phyloP scores from a whole-genome alignment of 352 stramenopile species.

The Thraustochytrium sp. region DNA sequence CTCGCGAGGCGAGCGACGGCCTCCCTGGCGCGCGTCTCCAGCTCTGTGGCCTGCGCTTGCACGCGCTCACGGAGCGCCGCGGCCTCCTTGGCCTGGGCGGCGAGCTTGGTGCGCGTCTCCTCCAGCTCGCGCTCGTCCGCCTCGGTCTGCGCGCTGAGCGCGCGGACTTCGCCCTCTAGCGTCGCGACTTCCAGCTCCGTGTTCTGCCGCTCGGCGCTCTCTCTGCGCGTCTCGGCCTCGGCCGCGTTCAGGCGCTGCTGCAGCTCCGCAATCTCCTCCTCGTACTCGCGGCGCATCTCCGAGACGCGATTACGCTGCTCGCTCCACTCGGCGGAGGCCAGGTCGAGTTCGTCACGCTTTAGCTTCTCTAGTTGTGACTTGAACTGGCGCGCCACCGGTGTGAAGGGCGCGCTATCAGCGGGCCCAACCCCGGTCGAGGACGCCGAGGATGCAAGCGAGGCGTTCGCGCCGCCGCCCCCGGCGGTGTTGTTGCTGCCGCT shows the following conservation, averaged over 20 bases:
- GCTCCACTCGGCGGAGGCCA: conserved; percentile 19
- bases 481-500: background rate
- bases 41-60: conserved; percentile 4
- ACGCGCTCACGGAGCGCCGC: background rate
- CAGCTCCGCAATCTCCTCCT: background rate
- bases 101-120: background rate
- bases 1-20: background rate
- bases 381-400: background rate
- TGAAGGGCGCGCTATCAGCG: background rate
- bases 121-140: background rate
- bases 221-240: background rate
- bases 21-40: background rate
- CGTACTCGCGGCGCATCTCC: conserved; percentile 13
- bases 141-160: background rate
- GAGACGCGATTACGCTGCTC: conserved; percentile 7
- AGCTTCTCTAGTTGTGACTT: conserved; percentile 18
- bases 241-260: background rate
- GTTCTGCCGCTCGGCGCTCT: background rate
- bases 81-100: background rate
- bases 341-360: conserved; percentile 33
- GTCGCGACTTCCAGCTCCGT: background rate
- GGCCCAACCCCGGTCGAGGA: no score
- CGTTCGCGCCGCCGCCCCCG: background rate
- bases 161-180: background rate
- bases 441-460: background rate